Percentiles rank a stretch among this genome's conserved stretches.
phyloP scores from a whole-genome alignment of 2,329 filamentous ascomycete species.

The Paecilomyces niveus region DNA sequence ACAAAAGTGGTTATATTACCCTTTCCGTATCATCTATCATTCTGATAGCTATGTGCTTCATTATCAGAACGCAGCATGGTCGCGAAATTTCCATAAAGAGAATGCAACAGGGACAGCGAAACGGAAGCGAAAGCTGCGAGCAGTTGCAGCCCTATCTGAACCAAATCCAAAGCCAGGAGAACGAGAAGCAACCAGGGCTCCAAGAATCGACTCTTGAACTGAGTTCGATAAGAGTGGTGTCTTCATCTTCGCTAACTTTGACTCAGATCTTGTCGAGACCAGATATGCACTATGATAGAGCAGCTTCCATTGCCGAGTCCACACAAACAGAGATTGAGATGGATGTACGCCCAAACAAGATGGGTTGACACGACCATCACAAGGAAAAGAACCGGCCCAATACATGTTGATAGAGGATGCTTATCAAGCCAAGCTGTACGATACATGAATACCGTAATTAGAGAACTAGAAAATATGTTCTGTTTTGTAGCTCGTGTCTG shows the following conservation, averaged over 20 bases:
- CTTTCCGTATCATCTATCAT: constrained; percentile 42
- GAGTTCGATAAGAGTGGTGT: not conserved
- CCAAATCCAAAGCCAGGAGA: not conserved
- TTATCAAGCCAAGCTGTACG: not conserved
- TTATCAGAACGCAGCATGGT: constrained; percentile 28
- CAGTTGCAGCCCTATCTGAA: not conserved
- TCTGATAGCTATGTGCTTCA: constrained; percentile 46
- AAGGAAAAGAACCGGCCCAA: not conserved
- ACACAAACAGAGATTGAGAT: not conserved
- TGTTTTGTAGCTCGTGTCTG: not conserved
- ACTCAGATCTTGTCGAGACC: not conserved
- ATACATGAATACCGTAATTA: not conserved
- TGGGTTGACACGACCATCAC: not conserved
- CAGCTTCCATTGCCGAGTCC: not conserved
- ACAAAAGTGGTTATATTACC: constrained; percentile 55
- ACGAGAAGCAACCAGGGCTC: not conserved
- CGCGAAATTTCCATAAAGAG: constrained; percentile 13
- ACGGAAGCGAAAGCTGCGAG: not conserved
- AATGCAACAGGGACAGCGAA: not conserved
- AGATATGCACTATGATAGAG: not conserved
- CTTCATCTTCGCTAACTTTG: not conserved
- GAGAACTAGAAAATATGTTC: not conserved
- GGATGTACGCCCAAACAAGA: not conserved
- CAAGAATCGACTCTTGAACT: not conserved
- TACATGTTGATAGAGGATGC: not conserved